phyloP scores from a whole-genome alignment of 305 asterid genomes.

The Salvia sclarea region DNA sequence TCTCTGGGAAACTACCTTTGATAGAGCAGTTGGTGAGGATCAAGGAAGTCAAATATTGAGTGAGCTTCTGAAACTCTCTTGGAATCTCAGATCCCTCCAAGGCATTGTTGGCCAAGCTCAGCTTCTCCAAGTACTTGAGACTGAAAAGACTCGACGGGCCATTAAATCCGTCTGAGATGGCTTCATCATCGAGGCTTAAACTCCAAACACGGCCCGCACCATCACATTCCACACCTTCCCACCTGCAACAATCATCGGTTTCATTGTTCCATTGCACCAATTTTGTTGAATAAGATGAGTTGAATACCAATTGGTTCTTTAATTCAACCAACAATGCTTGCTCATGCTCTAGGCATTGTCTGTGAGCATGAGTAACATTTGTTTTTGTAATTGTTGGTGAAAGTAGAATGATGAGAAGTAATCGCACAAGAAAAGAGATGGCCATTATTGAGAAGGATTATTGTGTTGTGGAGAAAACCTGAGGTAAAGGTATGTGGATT shows the following conservation, averaged over 20 bases:
- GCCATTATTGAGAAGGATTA: neutral
- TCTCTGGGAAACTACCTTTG: slow-evolving; percentile 38
- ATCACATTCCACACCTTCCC: neutral
- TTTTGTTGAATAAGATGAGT: neutral
- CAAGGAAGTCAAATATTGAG: slow-evolving; percentile 23
- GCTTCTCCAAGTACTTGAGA: slow-evolving; percentile 36
- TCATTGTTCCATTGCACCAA: slow-evolving; percentile 4
- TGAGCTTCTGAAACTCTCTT: slow-evolving; percentile 29
- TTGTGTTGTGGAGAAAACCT: too few species aligned
- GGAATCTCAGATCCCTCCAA: slow-evolving; percentile 34
- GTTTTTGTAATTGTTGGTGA: neutral
- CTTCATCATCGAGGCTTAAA: neutral
- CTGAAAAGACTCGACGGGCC: slow-evolving; percentile 36
- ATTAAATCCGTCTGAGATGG: slow-evolving; percentile 25
- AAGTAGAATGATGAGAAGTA: neutral
- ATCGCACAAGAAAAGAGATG: neutral
- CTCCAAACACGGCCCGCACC: neutral
- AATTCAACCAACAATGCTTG: neutral
- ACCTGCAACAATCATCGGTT: neutral
- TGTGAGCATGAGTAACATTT: neutral
- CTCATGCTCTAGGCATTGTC: neutral
- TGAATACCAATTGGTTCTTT: neutral
- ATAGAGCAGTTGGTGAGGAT: slow-evolving; percentile 34
- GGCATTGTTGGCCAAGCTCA: slow-evolving; percentile 45
- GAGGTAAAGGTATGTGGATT: too few species aligned